phyloP scores from a whole-genome alignment of 495 filamentous ascomycete species.

The Hyaloscypha variabilis region DNA sequence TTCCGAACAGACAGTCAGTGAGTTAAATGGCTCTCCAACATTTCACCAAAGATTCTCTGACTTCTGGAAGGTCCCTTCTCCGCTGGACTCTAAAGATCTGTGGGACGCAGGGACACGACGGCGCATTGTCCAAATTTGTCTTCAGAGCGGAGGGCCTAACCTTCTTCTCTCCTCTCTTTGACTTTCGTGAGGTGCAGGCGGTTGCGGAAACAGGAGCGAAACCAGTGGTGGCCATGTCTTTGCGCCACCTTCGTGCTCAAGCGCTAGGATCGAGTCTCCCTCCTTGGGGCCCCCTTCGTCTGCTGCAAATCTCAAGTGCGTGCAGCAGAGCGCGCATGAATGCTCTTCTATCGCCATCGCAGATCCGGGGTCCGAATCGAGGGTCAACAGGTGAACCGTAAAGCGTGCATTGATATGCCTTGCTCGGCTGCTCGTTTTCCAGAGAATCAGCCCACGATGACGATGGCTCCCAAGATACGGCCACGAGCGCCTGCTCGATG shows the following conservation, averaged over 20 bases:
- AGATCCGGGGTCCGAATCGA: neutral
- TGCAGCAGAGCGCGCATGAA: neutral
- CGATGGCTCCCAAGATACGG: neutral
- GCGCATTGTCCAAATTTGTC: neutral
- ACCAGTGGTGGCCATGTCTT: neutral
- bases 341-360: neutral
- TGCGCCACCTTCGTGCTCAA: neutral
- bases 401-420: conserved; percentile 6
- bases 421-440: conserved; percentile 20
- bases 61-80: neutral
- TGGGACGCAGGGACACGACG: neutral
- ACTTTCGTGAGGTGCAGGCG: neutral
- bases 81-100: neutral
- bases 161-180: neutral
- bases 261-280: neutral
- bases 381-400: neutral
- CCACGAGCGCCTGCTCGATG: neutral
- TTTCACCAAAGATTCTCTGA: neutral
- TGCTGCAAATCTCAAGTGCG: neutral
- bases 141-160: neutral
- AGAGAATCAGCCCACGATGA: neutral
- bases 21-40: neutral
- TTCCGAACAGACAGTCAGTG: neutral
- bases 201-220: neutral
- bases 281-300: neutral